These are phyloP conservation scores for Monosporozyma aerobia DNA, from an alignment of 805 yeast species.

Conservation along the genomic window DNA sequence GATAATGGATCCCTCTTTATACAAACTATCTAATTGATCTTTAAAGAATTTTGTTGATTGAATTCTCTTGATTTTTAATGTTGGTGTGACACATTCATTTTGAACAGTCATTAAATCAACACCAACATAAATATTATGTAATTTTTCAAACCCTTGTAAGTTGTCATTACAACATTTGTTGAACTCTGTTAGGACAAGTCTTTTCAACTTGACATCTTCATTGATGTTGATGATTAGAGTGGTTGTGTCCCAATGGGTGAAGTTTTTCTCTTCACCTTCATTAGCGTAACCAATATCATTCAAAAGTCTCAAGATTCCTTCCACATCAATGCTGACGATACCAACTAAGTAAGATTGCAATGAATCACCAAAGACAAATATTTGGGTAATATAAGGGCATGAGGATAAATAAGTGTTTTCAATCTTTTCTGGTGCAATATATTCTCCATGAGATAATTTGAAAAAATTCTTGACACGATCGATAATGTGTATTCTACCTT, in stretches of 20 bases:
- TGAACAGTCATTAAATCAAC: conserved; percentile 55
- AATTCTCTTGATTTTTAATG: conserved; percentile 47
- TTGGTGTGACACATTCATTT: conserved; percentile 59
- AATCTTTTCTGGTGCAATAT: conserved; percentile 67
- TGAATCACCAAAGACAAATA: conserved; percentile 59
- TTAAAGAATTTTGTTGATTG: conserved; percentile 39
- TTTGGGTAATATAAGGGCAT: conserved; percentile 43
- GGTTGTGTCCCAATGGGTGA: conserved; percentile 17
- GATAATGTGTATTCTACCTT: conserved; percentile 51
- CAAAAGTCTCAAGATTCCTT: conserved; percentile 30
- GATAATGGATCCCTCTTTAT: conserved; percentile 40
- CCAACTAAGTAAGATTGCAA: conserved; percentile 48
- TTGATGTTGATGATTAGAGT: conserved; percentile 21
- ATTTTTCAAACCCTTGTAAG: conserved; percentile 54
- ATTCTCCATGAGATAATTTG: conserved; percentile 58
- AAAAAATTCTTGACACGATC: conserved; percentile 76
- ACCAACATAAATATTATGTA: conserved; percentile 44
- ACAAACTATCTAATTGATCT: conserved; percentile 35
- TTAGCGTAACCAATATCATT: conserved; percentile 25
- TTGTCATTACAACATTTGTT: conserved; percentile 21
- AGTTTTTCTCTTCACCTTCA: neutral
- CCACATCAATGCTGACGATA: conserved; percentile 51
- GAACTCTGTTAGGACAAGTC: conserved; percentile 11
- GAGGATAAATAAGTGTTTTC: conserved; percentile 53
- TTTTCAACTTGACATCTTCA: conserved; percentile 11